Evolutionary conservation across 768 basidiomycete genomes (phyloP).

Genomic region (Psilocybe sp.): DNA sequence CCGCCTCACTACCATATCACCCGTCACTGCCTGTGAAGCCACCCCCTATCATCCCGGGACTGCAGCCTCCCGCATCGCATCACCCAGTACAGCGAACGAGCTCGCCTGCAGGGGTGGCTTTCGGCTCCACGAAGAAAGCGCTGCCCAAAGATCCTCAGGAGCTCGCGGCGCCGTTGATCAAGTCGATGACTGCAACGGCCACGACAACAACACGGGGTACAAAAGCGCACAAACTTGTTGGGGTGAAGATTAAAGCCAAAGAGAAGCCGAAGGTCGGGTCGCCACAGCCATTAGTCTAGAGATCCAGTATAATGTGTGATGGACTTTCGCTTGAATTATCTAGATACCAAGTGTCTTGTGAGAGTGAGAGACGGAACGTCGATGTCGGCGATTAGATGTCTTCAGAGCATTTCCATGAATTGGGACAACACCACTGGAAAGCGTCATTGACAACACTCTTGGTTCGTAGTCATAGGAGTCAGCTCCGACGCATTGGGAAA

Average conservation of each 20-base stretch:
- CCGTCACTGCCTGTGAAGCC: conserved; percentile 45
- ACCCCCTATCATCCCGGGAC: conserved; percentile 24
- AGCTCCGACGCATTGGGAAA: no score
- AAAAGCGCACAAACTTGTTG: conserved; percentile 27
- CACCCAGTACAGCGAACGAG: conserved; percentile 10
- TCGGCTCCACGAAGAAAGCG: conserved; percentile 17
- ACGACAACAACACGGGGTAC: conserved; percentile 4
- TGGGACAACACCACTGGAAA: no score
- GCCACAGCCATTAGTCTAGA: no score
- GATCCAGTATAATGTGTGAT: no score
- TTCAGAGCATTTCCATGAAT: no score
- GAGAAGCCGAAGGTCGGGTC: conserved; percentile 10
- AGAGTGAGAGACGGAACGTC: no score
- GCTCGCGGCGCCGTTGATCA: neutral
- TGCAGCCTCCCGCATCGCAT: conserved; percentile 3
- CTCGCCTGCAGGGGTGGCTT: conserved; percentile 19
- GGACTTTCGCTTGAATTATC: no score
- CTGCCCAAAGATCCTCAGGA: neutral
- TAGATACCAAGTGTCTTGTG: no score
- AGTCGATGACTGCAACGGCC: neutral
- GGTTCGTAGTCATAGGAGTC: no score
- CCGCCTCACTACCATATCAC: conserved; percentile 19
- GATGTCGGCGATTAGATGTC: no score
- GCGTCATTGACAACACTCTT: no score
- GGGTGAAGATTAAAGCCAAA: conserved; percentile 42